phyloP scores from a whole-genome alignment of 257 asterid genomes.

The Striga asiatica region DNA sequence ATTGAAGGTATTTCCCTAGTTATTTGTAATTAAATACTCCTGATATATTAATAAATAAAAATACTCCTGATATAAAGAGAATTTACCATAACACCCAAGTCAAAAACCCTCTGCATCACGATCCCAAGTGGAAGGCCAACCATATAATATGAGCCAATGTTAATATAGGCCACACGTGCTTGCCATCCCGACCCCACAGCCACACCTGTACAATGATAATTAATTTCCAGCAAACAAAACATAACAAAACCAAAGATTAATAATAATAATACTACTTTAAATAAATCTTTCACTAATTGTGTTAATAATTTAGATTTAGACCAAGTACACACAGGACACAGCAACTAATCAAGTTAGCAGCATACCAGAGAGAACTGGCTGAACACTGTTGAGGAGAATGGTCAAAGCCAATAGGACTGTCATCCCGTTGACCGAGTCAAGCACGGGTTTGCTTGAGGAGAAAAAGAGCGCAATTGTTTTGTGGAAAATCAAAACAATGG shows the following conservation, averaged over 20 bases:
- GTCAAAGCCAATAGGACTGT: slow-evolving; percentile 43
- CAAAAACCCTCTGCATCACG: slow-evolving; percentile 33
- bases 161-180: slow-evolving; percentile 34
- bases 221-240: not conserved
- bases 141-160: slow-evolving; percentile 34
- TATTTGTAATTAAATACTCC: not conserved
- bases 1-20: not conserved
- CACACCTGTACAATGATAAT: slow-evolving; percentile 28
- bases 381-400: slow-evolving; percentile 44
- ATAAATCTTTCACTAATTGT: too few relatives aligned
- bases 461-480: slow-evolving; percentile 31
- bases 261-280: too few relatives aligned
- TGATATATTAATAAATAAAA: not conserved
- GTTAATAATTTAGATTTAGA: too few relatives aligned
- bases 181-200: slow-evolving; percentile 61
- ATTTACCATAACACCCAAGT: slow-evolving; percentile 41
- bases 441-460: slow-evolving; percentile 32
- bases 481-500: slow-evolving; percentile 25
- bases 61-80: not conserved
- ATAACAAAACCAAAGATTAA: not conserved
- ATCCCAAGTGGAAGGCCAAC: slow-evolving; percentile 38
- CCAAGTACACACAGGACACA: too few relatives aligned
- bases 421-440: slow-evolving; percentile 31
- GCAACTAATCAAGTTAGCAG: not conserved
- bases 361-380: slow-evolving; percentile 49